A percentile compares a stretch with the other conserved stretches of the same genome.
These are phyloP conservation scores for Trichocomaceae sp. DNA, from an alignment of 2,329 filamentous ascomycete species.

Conservation along the genomic window DNA sequence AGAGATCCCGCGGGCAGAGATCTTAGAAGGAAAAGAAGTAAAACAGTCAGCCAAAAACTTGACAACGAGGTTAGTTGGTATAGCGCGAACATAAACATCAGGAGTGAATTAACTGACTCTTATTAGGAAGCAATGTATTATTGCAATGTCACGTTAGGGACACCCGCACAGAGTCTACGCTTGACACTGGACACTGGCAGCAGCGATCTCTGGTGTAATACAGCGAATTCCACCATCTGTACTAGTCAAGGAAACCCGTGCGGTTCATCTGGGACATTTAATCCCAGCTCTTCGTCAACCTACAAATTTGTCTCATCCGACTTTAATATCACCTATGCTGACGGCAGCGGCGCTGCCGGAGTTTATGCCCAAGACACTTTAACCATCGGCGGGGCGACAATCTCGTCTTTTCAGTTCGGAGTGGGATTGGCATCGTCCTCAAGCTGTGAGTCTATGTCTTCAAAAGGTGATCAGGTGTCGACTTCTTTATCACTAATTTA, in stretches of 20 bases:
- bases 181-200: constrained; percentile 58
- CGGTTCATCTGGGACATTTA: constrained; percentile 45
- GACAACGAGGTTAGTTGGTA: constrained; percentile 45
- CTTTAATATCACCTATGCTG: constrained; percentile 85
- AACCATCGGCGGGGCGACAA: constrained; percentile 43
- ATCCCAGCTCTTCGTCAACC: constrained; percentile 60
- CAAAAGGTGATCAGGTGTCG: not conserved
- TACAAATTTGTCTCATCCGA: constrained; percentile 65
- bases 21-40: constrained; percentile 14
- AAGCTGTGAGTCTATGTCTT: constrained; percentile 23
- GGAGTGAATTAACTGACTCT: not conserved
- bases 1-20: constrained; percentile 13
- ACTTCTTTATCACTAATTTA: constrained; percentile 2
- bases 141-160: constrained; percentile 53
- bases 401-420: constrained; percentile 53
- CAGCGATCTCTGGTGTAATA: constrained; percentile 57
- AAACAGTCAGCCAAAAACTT: constrained; percentile 38
- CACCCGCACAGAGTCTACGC: constrained; percentile 49
- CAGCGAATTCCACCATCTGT: constrained; percentile 46
- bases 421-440: constrained; percentile 52
- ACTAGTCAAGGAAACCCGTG: constrained; percentile 36
- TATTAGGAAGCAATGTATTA: constrained; percentile 50
- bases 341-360: constrained; percentile 68
- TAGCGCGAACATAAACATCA: not conserved
- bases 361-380: constrained; percentile 76